Evolutionary conservation across 148 eudicot genomes (phyloP), one percentile per base, ranked within the genome.

Genomic region (Dianthus caryophyllus): DNA sequence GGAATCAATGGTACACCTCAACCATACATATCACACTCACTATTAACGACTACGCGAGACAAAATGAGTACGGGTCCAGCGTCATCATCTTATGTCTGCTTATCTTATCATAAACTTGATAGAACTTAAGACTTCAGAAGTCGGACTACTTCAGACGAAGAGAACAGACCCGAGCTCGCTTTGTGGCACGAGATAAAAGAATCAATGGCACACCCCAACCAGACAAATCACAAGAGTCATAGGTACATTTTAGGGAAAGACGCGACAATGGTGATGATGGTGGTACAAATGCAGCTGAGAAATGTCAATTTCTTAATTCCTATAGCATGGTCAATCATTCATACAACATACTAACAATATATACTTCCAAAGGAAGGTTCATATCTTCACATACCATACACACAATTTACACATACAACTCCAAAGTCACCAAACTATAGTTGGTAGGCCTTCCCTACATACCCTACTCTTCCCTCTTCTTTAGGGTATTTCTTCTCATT

Each of bases 381-480:
- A 38, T 41, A 14, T 36, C n/a, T n/a, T n/a, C n/a, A n/a, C n/a
- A n/a, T n/a, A n/a, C n/a, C n/a, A n/a, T n/a, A n/a, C n/a, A n/a
- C n/a, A n/a, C n/a, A n/a, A n/a, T n/a, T n/a, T n/a, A n/a, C n/a
- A n/a, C 55, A 46, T 27, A 29, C 52, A 16, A 17, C 26, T 58
- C 65, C 66, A 71, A 52, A 17, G 18, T 27, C 36, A 5, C 62
- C 31, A 36, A n/a, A 14, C 65, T 63, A 16, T n/a, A 43, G 18
- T 63, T 67, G 53, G 67, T 67, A 60, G 67, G 76, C 27, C 66
- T 66, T 61, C 52, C 16, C 46, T 30, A 21, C 16, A 31, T 30
- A 21, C 53, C 20, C 65, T 44, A 15, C 18, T 31, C 14, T 51
- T 53, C 15, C 69, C 75, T 53, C 24, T 15, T n/a, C 62, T 7